Evolutionary conservation across 1,284 basidiomycete species (phyloP).

Genomic region (Ustilago cynodontis): DNA sequence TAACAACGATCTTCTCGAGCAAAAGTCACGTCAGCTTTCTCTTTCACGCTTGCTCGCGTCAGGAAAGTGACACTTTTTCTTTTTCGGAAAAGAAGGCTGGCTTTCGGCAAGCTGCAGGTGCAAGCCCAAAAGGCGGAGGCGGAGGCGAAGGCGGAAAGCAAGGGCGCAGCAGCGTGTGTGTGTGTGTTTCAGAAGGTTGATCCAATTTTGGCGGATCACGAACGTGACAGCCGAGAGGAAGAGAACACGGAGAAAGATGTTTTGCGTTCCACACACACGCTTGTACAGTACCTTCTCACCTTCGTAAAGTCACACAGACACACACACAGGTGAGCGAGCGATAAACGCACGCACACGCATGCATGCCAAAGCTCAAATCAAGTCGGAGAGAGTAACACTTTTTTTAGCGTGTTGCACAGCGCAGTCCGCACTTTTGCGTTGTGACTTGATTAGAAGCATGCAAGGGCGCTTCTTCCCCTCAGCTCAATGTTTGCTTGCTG

Average conservation of each 20-base stretch:
- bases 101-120: not conserved
- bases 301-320: conserved; percentile 1
- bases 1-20: not conserved
- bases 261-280: not conserved
- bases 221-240: conserved; percentile 1
- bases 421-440: conserved; percentile 1
- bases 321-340: not conserved
- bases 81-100: conserved; percentile 2
- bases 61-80: conserved; percentile 6
- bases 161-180: not conserved
- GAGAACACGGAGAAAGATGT: not conserved
- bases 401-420: not conserved
- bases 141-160: not conserved
- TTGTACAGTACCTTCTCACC: too few species aligned
- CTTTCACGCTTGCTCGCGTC: not conserved
- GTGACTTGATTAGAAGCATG: conserved; percentile 1
- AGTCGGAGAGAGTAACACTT: not conserved
- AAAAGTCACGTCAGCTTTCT: not conserved
- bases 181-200: conserved; percentile 4
- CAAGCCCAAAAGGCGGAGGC: not conserved
- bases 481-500: not conserved
- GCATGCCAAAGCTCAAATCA: conserved; percentile 7
- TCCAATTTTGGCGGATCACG: not conserved
- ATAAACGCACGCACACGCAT: conserved; percentile 9
- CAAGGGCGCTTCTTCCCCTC: not conserved